Conservation (phyloP, 73 alveolate genomes). For the Vitrella brassicaformis region DNA sequence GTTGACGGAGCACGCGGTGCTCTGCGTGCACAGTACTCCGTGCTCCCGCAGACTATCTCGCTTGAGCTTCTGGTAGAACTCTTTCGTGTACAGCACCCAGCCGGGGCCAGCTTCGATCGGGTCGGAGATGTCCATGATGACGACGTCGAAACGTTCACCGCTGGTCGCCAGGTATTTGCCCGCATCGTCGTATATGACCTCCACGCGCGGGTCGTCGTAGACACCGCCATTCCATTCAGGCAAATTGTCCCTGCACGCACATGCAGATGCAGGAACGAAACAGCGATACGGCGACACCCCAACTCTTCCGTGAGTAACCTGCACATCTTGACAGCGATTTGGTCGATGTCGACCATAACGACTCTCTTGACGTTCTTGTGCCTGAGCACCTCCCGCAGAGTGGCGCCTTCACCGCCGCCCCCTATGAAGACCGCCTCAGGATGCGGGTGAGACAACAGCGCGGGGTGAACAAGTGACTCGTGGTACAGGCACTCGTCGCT, state of each 20-base stretch:
- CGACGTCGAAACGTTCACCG: background rate
- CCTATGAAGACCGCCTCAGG: constrained; percentile 7
- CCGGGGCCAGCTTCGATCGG: constrained; percentile 4
- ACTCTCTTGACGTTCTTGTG: background rate
- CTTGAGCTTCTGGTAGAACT: constrained; percentile 2
- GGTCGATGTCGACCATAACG: constrained; percentile 8
- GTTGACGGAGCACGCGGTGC: background rate
- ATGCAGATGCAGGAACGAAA: no score
- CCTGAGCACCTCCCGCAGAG: constrained; percentile 4
- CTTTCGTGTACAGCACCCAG: background rate
- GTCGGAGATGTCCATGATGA: constrained; percentile 9
- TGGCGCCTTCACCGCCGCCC: constrained; percentile 20
- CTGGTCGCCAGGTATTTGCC: background rate
- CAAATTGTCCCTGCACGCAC: constrained; percentile 1
- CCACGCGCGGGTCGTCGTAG: constrained; percentile 8
- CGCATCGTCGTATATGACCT: constrained; percentile 1
- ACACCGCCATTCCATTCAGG: constrained; percentile 1
- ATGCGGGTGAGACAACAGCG: constrained; percentile 10
- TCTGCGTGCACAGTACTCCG: background rate
- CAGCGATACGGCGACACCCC: no score
- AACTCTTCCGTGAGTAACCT: no score
- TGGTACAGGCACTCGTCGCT: constrained; percentile 7
- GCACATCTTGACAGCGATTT: constrained; percentile 5
- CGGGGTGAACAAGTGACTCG: constrained; percentile 8
- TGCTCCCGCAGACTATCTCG: background rate